Percentiles rank a stretch among this genome's conserved stretches.
Conservation (phyloP, 176 grass and related monocot species). For the Carex scoparia region DNA sequence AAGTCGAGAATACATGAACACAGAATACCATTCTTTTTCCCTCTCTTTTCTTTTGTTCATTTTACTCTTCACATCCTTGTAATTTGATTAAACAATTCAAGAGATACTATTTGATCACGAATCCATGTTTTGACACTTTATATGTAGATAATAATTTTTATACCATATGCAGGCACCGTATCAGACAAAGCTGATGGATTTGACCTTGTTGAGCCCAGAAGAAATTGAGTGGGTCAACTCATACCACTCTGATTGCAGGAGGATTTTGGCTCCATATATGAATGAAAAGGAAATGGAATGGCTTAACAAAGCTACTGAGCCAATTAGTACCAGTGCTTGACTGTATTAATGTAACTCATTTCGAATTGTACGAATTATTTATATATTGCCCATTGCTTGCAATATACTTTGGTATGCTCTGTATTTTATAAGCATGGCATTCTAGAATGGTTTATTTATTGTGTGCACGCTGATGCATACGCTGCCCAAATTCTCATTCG, state of each 20-base stretch:
- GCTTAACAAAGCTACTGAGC: slow-evolving; percentile 66
- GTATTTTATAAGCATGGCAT: not conserved
- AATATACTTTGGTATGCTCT: not conserved
- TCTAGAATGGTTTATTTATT: not conserved
- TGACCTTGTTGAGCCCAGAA: slow-evolving; percentile 39
- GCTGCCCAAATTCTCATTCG: not conserved
- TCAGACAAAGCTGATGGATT: slow-evolving; percentile 78
- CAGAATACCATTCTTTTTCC: not conserved
- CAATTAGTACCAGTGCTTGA: slow-evolving; percentile 38
- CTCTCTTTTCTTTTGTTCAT: not conserved
- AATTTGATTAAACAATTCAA: not conserved
- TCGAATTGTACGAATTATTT: slow-evolving; percentile 1
- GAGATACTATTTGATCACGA: slow-evolving; percentile 7
- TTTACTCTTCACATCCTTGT: not conserved
- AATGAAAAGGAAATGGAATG: slow-evolving; percentile 69
- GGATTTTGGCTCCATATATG: slow-evolving; percentile 49
- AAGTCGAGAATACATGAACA: slow-evolving; percentile 26
- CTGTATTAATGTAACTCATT: not conserved
- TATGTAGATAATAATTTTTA: not conserved
- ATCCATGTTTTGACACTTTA: not conserved
- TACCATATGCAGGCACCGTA: slow-evolving; percentile 55
- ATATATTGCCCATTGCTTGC: not conserved
- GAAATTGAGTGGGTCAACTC: slow-evolving; percentile 88
- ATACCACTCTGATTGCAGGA: slow-evolving; percentile 58
- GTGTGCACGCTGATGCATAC: not conserved